Evolutionary conservation across 768 basidiomycete genomes (phyloP), one percentile per base, ranked within the genome.

Genomic region (Postia placenta): DNA sequence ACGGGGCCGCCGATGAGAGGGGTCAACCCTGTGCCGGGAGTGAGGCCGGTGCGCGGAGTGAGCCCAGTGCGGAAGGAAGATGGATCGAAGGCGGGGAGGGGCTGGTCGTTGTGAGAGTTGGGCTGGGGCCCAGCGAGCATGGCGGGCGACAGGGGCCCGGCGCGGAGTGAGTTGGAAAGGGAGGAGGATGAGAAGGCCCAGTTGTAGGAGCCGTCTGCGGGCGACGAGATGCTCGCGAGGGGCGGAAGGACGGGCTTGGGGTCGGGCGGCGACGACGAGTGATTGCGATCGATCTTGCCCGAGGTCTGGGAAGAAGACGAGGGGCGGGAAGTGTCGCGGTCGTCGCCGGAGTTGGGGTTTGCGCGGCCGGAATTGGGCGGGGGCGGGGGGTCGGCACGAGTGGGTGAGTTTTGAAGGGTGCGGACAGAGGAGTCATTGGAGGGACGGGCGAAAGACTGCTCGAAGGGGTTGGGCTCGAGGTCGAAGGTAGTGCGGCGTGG

Each of bases 71-170:
- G 81, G 70, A 91, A 82, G 37, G 74, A 69, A 56, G 77, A 59
- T 35, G 85, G 80, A 61, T 92, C 90, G 64, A 91, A 94, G 43
- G 74, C 54, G 42, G 67, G 67, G 3, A 66, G 52, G 41, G 67
- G 65, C 40, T 65, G 53, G 20, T 65, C 60, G 47, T 56, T 70
- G 49, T 56, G 68, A 45, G 69, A 56, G 41, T 74, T 74, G 40
- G 58, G 59, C 64, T 81, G 83, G 3, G 92, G 94, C 7, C 88
- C 95, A 23, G 90, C 82, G 51, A 96, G 84, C 91, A 97, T 95
- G 47, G 95, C 93, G 25, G 95, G 95, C 4, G 90, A 92, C 47
- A 98, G 83, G 1, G 95, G 95, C 3, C 94, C 95, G 0, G 93
- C 79, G 40, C 95, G 83, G 27, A 98, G 80, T 2, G 91, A 93